Conservation (phyloP, 345 rosid species). For the Syzygium grande region DNA sequence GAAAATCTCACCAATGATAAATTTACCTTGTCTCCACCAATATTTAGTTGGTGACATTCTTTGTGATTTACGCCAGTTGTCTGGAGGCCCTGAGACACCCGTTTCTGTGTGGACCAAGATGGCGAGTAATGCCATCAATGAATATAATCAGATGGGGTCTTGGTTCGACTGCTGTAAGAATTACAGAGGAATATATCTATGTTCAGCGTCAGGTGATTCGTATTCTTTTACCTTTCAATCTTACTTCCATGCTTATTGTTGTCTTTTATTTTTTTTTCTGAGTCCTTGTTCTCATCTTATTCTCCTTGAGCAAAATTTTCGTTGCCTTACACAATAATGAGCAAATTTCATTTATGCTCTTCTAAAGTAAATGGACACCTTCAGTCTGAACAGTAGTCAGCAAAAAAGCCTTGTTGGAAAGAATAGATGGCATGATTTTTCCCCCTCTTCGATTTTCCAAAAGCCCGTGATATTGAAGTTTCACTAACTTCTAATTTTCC, state of each 20-base stretch:
- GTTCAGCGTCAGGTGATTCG: slow-evolving; percentile 57
- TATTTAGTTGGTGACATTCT: background rate
- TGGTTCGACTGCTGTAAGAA: slow-evolving; percentile 86
- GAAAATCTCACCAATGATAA: background rate
- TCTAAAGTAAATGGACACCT: background rate
- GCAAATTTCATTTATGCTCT: background rate
- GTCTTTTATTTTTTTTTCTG: too few relatives aligned
- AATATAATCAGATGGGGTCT: slow-evolving; percentile 94
- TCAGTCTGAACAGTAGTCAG: background rate
- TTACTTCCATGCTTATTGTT: background rate
- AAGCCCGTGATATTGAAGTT: background rate
- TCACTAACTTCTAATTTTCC: background rate
- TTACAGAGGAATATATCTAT: slow-evolving; percentile 85
- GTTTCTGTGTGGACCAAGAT: slow-evolving; percentile 89
- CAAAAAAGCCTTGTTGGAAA: background rate
- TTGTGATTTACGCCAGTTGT: slow-evolving; percentile 36
- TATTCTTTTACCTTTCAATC: background rate
- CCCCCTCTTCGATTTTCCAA: background rate
- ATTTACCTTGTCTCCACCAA: background rate
- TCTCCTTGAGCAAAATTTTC: background rate
- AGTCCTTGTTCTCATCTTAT: background rate
- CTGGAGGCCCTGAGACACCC: slow-evolving; percentile 93
- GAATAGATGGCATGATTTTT: background rate
- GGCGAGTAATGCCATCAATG: slow-evolving; percentile 87
- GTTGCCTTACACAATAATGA: background rate